These are phyloP conservation scores for Rhodomyrtus psidioides DNA, from an alignment of 441 rosid genomes.

Conservation along the genomic window DNA sequence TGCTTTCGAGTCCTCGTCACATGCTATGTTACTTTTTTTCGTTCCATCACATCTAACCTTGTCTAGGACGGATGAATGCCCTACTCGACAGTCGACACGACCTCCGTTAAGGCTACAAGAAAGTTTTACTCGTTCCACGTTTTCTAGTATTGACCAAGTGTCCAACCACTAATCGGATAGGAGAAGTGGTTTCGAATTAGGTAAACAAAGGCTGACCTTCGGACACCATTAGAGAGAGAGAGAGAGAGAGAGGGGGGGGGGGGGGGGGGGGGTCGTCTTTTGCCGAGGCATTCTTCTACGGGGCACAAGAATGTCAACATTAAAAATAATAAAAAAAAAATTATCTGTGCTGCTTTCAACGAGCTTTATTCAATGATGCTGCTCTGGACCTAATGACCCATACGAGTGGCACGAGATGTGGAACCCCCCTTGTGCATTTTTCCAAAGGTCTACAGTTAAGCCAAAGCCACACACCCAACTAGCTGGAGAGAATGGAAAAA, in stretches of 20 bases:
- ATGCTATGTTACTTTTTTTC: background rate
- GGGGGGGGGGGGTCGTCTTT: too few relatives aligned
- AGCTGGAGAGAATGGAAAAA: background rate
- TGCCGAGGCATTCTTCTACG: background rate
- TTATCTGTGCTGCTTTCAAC: background rate
- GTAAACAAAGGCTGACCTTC: background rate
- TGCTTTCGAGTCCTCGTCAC: background rate
- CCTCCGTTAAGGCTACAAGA: background rate
- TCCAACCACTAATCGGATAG: background rate
- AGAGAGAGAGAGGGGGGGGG: too few relatives aligned
- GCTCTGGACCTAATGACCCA: background rate
- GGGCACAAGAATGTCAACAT: background rate
- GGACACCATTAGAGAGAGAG: too few relatives aligned
- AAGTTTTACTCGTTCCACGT: background rate
- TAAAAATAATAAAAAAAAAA: too few relatives aligned
- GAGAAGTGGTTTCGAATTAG: background rate
- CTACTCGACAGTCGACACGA: background rate
- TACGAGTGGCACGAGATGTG: background rate
- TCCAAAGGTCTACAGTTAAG: background rate
- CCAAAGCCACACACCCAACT: background rate
- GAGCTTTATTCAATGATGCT: background rate
- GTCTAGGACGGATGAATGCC: background rate
- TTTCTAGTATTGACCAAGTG: background rate
- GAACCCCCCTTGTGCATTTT: background rate
- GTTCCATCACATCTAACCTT: background rate